These are phyloP conservation scores for Ambispora gerdemannii DNA, from an alignment of 192 early-diverging fungal genomes.

Conservation along the genomic window DNA sequence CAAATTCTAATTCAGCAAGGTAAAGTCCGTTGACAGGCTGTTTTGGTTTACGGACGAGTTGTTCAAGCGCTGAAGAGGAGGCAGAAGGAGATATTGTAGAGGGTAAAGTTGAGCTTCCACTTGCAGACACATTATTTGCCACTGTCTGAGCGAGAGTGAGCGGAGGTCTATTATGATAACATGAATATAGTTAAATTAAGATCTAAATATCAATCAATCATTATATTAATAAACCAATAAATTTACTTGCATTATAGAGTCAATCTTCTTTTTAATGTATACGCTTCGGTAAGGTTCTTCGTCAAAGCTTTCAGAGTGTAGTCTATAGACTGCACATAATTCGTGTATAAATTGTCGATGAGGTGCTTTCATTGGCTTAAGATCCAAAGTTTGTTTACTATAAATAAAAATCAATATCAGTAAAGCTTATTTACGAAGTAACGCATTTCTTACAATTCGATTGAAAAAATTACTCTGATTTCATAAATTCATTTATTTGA, in stretches of 20 bases:
- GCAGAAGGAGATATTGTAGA: slow-evolving; percentile 9
- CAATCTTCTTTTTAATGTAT: slow-evolving; percentile 49
- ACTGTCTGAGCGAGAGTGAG: slow-evolving; percentile 43
- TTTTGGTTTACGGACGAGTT: slow-evolving; percentile 39
- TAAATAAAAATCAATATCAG: too few species aligned
- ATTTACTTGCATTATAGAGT: slow-evolving; percentile 26
- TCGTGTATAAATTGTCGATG: slow-evolving; percentile 70
- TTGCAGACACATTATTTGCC: slow-evolving; percentile 4
- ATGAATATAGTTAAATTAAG: slow-evolving; percentile 28
- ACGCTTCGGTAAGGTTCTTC: slow-evolving; percentile 72
- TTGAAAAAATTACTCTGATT: slow-evolving; percentile 4
- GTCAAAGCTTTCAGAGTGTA: slow-evolving; percentile 75
- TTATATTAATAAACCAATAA: too few species aligned
- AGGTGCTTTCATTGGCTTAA: slow-evolving; percentile 64
- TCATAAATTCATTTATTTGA: slow-evolving; percentile 50
- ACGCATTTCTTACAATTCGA: slow-evolving; percentile 33
- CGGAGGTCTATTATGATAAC: slow-evolving; percentile 36
- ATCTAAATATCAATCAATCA: too few species aligned
- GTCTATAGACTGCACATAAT: slow-evolving; percentile 69
- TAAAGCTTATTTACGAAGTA: background rate
- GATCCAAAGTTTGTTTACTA: slow-evolving; percentile 50
- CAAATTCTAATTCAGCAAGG: slow-evolving; percentile 50
- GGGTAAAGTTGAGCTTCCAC: background rate
- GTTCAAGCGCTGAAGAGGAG: slow-evolving; percentile 21
- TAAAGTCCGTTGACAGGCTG: slow-evolving; percentile 61